These are phyloP conservation scores for Candida methanosorbosa DNA, from an alignment of 805 yeast species.

Conservation along the genomic window DNA sequence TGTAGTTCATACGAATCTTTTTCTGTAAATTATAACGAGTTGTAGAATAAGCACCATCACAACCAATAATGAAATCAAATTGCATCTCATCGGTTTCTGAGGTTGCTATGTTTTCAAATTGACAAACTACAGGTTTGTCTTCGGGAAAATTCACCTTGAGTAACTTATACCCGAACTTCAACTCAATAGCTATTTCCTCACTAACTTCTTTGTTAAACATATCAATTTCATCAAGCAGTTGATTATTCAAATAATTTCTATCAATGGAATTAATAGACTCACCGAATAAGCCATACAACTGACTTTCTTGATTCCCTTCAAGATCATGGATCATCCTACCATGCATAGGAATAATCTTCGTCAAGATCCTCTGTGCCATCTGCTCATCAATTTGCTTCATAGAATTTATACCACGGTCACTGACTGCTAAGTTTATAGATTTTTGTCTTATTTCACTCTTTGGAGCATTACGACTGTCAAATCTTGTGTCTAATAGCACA, in stretches of 20 bases:
- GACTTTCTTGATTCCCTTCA: constrained; percentile 56
- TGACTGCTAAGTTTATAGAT: constrained; percentile 84
- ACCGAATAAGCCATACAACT: constrained; percentile 72
- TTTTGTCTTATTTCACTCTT: constrained; percentile 27
- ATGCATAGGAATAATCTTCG: constrained; percentile 69
- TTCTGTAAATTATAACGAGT: constrained; percentile 64
- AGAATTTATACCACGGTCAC: constrained; percentile 73
- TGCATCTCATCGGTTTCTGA: neutral
- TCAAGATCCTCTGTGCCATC: constrained; percentile 47
- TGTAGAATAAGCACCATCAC: constrained; percentile 79
- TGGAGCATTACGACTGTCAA: constrained; percentile 46
- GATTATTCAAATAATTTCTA: constrained; percentile 57
- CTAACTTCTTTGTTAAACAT: constrained; percentile 20
- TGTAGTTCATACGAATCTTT: constrained; percentile 55
- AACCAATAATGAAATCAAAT: constrained; percentile 64
- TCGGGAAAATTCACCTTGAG: constrained; percentile 29
- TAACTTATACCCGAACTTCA: constrained; percentile 52
- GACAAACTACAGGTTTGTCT: constrained; percentile 6
- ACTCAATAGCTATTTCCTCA: constrained; percentile 21
- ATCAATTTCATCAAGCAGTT: constrained; percentile 56
- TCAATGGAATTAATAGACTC: constrained; percentile 83
- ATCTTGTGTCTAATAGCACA: constrained; percentile 59
- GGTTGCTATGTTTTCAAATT: neutral
- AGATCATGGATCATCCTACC: constrained; percentile 85
- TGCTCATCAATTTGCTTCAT: constrained; percentile 50